Evolutionary conservation across 495 filamentous ascomycete genomes (phyloP), one percentile per base, ranked within the genome.

Genomic region (Penicillium taxi): DNA sequence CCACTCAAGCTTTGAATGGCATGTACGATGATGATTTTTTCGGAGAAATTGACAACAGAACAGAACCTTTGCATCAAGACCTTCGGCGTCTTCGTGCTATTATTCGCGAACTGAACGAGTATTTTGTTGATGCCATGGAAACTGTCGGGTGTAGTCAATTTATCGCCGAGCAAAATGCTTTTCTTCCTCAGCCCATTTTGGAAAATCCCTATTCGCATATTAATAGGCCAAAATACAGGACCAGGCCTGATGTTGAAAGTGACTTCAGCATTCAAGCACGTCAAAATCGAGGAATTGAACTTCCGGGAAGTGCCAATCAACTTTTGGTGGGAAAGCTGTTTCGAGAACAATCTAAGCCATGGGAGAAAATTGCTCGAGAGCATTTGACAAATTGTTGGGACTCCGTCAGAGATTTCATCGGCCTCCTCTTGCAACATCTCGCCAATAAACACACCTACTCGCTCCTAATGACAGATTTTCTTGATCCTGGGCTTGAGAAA

Each of bases 11-110:
- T 5, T 47, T 70, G 6, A 65, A 73, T 34, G 81, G 79, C 0
- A 61, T 61, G 5, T 84, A 84, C 40, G 51, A 44, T 13, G 57
- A 73, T 40, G 25, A 45, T 0, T 84, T 83, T 49, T 84, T 85
- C 37, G 54, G 53, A 0, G 69, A 63, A 0, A 42, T 56, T 17
- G 15, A 50, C 4, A 13, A 34, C 4, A 16, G 6, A 5, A 2
- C 19, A 2, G 33, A 15, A 8, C 13, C 5, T 13, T 14, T 27
- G n/a, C 26, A 54, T 11, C 24, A 18, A 6, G n/a, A n/a, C n/a
- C n/a, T n/a, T n/a, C 72, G 75, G 38, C 73, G 76, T 7, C 56
- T 86, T 6, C 70, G 82, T 7, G 78, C 81, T 0, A 53, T 74
- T 1, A 56, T 82, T 14, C 75, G 81, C 24, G 68, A 76, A 21